These are phyloP conservation scores for Colletotrichum tabaci DNA, from an alignment of 2,329 filamentous ascomycete species.

Conservation along the genomic window DNA sequence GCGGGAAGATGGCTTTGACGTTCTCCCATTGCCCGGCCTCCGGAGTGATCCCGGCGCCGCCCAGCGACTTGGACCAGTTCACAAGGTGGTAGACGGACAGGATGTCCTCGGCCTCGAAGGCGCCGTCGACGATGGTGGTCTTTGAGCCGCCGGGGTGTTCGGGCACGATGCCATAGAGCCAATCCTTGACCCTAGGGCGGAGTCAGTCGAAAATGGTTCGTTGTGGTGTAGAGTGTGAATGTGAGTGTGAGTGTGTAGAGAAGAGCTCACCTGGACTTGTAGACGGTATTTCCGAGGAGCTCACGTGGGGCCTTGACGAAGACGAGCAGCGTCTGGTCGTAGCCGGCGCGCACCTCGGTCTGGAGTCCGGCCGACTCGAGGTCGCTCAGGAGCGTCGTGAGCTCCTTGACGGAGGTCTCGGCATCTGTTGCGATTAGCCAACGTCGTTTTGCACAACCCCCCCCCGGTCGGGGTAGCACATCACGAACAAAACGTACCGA, in stretches of 20 bases:
- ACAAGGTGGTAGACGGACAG: constrained; percentile 80
- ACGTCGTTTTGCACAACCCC: no score
- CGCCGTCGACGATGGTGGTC: constrained; percentile 66
- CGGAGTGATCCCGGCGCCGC: constrained; percentile 75
- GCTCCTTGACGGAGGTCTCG: constrained; percentile 52
- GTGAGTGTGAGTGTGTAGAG: background rate
- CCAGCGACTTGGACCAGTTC: constrained; percentile 69
- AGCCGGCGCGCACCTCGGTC: constrained; percentile 80
- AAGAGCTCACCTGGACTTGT: constrained; percentile 72
- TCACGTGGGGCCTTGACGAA: constrained; percentile 76
- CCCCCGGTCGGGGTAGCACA: no score
- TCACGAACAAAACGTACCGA: constrained; percentile 47
- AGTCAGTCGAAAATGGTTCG: background rate
- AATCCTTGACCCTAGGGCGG: constrained; percentile 76
- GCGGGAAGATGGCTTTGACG: constrained; percentile 72
- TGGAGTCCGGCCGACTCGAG: constrained; percentile 76
- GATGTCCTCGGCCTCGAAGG: constrained; percentile 76
- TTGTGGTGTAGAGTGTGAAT: no score
- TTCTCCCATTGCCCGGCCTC: constrained; percentile 71
- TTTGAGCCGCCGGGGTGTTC: constrained; percentile 71
- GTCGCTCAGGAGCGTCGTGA: constrained; percentile 67
- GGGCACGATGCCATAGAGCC: constrained; percentile 79
- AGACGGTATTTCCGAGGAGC: constrained; percentile 75
- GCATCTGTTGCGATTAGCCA: constrained; percentile 48
- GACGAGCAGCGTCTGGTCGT: constrained; percentile 76